A percentile compares a stretch with the other conserved stretches of the same genome.
Evolutionary conservation across 768 basidiomycete species (phyloP).

Genomic region (Postia placenta): DNA sequence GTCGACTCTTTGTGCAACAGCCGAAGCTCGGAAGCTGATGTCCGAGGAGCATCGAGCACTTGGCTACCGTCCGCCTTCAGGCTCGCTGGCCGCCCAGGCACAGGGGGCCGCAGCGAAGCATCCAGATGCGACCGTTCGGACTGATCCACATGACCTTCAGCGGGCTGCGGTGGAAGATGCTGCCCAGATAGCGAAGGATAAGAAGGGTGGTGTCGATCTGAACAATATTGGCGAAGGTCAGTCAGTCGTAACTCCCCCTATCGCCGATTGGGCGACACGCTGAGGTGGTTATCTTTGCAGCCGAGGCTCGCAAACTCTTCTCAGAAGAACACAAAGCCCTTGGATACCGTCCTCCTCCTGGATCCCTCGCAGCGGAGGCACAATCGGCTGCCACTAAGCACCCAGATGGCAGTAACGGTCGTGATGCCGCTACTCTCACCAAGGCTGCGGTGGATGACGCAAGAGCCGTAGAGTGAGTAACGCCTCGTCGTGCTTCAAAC

Average conservation of each 20-base stretch:
- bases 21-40: conserved; percentile 20
- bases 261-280: not conserved
- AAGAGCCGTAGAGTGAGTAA: conserved; percentile 16
- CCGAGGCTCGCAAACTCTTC: conserved; percentile 29
- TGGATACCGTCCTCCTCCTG: conserved; percentile 30
- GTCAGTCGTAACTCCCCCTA: no score
- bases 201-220: conserved; percentile 7
- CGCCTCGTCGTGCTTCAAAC: not conserved
- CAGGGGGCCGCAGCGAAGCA: conserved; percentile 21
- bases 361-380: conserved; percentile 29
- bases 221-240: conserved; percentile 13
- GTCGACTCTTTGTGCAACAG: not conserved
- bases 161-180: conserved; percentile 18
- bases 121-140: conserved; percentile 9
- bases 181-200: conserved; percentile 3
- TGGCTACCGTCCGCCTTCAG: conserved; percentile 21
- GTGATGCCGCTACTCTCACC: conserved; percentile 12
- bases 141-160: conserved; percentile 7
- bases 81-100: conserved; percentile 20
- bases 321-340: conserved; percentile 31
- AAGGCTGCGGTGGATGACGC: conserved; percentile 22
- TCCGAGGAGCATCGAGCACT: conserved; percentile 23
- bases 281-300: conserved; percentile 2
- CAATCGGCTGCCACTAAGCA: conserved; percentile 30
- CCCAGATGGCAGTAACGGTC: conserved; percentile 13